Conservation (phyloP, 179 eudicot genomes). For the Patellifolia procumbens region DNA sequence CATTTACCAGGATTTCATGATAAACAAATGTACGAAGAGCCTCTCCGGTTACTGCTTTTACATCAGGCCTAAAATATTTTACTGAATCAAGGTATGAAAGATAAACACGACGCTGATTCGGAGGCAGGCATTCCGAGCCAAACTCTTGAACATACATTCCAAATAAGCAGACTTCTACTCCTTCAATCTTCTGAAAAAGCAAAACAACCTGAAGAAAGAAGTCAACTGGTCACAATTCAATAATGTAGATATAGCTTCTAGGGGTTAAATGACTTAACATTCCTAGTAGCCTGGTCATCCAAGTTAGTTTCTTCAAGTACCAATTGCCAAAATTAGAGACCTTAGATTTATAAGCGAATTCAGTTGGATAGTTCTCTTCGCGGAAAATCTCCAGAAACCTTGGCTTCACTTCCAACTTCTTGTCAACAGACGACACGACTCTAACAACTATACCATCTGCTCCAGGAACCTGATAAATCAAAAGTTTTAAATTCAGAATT, state of each 20-base stretch:
- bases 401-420: slow-evolving; percentile 94
- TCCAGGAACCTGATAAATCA: slow-evolving; percentile 83
- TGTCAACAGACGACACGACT: slow-evolving; percentile 99
- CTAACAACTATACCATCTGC: slow-evolving; percentile 94
- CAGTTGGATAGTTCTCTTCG: slow-evolving; percentile 87
- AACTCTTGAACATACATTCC: slow-evolving; percentile 99
- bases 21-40: slow-evolving; percentile 99
- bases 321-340: slow-evolving; percentile 29
- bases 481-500: slow-evolving; percentile 7
- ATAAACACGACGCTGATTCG: slow-evolving; percentile 93
- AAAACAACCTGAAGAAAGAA: slow-evolving; percentile 67
- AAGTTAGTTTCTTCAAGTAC: background rate
- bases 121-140: slow-evolving; percentile 85
- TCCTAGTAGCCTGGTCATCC: background rate
- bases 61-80: slow-evolving; percentile 94
- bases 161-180: slow-evolving; percentile 97
- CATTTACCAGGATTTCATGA: slow-evolving; percentile 92
- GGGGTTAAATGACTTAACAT: background rate
- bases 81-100: slow-evolving; percentile 98
- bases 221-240: background rate
- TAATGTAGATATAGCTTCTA: background rate
- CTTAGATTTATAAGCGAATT: slow-evolving; percentile 94
- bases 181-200: slow-evolving; percentile 95
- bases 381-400: slow-evolving; percentile 91
- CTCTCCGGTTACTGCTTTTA: slow-evolving; percentile 84